Base-by-base conservation (phyloP, 176 grass and related monocot genomes). In the Olyra latifolia region DNA sequence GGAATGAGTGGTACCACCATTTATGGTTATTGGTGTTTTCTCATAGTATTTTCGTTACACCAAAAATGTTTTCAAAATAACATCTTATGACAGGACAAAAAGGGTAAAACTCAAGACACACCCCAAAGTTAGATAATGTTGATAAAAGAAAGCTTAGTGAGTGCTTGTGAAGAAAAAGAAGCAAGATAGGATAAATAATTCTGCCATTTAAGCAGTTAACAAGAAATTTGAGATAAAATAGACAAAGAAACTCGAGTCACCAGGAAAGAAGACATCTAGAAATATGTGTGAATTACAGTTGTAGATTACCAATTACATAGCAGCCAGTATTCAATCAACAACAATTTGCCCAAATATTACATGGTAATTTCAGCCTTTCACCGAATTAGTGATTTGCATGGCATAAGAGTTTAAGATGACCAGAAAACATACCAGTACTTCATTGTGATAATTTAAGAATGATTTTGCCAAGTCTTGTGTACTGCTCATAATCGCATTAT, bases 401-500 rank as follows among this genome's bases (percentile, higher is more conserved):
- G 42, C 63, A 75, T 74, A 68, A 42, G 32, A 79, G 42, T 76
- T 59, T 4, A 42, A 89, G 56, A 75, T 32, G 61, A 45, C 62
- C 42, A 38, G 39, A 10, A 80, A 75, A 80, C 64, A 7, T 88
- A 95, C 92, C 90, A 99, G 86, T 19, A 95, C 96, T 95, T 99
- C 96, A 69, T 99, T 90, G 38, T 93, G 82, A 75, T 95, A 99
- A 85, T 81, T 85, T 69, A 90, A 88, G 66, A 99, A 95, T 81
- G 89, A 91, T 59, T 95, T 95, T 76, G 88, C 86, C 52, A 99
- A 82, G 58, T 98, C 96, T 54, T 98, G 96, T 89, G 95, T 95
- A 77, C 92, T 93, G 80, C 96, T 99, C 71, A 99, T 92, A 82
- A 99, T 90, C 13, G 96, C 92, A 88, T 99, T 86, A 65, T 99